These are phyloP conservation scores for Pythium oligandrum DNA, from an alignment of 352 stramenopile species.

Conservation along the genomic window DNA sequence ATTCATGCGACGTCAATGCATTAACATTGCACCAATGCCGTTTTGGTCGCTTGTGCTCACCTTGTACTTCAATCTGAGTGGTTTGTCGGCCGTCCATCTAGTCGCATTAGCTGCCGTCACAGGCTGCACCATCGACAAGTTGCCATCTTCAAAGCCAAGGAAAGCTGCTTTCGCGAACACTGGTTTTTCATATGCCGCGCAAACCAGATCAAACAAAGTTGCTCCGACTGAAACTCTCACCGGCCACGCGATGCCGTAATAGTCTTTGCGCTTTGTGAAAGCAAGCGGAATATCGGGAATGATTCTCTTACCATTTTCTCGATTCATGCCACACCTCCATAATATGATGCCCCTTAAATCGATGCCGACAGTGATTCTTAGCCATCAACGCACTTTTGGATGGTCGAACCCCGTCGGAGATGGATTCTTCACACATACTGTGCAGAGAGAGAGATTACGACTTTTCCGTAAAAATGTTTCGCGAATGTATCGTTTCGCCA, in stretches of 20 bases:
- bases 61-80: conserved; percentile 9
- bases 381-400: no score
- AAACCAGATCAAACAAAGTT: conserved; percentile 2
- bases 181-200: conserved; percentile 1
- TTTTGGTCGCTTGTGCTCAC: conserved; percentile 53
- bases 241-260: background rate
- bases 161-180: conserved; percentile 4
- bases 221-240: conserved; percentile 7
- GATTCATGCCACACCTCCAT: no score
- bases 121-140: background rate
- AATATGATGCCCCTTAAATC: no score
- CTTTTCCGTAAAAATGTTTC: no score
- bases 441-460: no score
- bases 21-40: conserved; percentile 27
- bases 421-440: no score
- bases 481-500: no score
- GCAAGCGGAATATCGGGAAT: conserved; percentile 1
- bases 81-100: conserved; percentile 21
- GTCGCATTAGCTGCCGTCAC: conserved; percentile 6
- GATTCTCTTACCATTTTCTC: no score
- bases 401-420: no score
- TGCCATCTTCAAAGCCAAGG: conserved; percentile 7
- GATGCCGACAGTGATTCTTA: no score
- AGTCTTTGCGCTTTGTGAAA: conserved; percentile 3
- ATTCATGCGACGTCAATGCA: conserved; percentile 10